Evolutionary conservation across 805 yeast species (phyloP).

Genomic region (Lipomyces japonicus): DNA sequence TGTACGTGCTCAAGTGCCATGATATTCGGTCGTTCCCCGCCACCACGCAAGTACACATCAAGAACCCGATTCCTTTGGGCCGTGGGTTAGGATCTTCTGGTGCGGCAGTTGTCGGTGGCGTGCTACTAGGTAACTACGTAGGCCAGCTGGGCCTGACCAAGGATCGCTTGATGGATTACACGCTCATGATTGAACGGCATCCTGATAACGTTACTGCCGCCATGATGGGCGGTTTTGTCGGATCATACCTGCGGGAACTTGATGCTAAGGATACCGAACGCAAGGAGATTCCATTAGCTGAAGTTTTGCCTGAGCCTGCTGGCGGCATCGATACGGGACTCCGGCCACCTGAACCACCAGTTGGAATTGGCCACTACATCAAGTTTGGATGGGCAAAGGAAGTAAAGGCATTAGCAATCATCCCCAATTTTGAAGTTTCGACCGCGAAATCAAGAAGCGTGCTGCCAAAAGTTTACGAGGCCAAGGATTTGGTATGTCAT

Average conservation of each 20-base stretch:
- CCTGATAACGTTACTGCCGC: conserved; percentile 99
- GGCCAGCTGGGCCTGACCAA: conserved; percentile 71
- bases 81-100: conserved; percentile 97
- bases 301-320: conserved; percentile 74
- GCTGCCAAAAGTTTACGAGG: conserved; percentile 72
- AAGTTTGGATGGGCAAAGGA: conserved; percentile 76
- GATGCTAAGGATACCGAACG: conserved; percentile 65
- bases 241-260: conserved; percentile 83
- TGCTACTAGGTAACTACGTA: conserved; percentile 78
- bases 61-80: conserved; percentile 92
- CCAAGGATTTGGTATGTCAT: conserved; percentile 57
- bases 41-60: conserved; percentile 76
- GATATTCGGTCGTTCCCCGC: conserved; percentile 70
- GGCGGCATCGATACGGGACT: conserved; percentile 67
- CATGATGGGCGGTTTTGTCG: conserved; percentile 98
- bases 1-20: conserved; percentile 84
- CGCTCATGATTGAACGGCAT: conserved; percentile 95
- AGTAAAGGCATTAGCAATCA: conserved; percentile 83
- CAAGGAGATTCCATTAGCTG: conserved; percentile 79
- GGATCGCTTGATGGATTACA: conserved; percentile 84
- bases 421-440: conserved; percentile 91
- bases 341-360: conserved; percentile 78
- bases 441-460: conserved; percentile 91
- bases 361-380: conserved; percentile 81
- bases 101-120: conserved; percentile 98